Conservation (phyloP, 805 yeast genomes). For the Cyberlindnera lachancei region DNA sequence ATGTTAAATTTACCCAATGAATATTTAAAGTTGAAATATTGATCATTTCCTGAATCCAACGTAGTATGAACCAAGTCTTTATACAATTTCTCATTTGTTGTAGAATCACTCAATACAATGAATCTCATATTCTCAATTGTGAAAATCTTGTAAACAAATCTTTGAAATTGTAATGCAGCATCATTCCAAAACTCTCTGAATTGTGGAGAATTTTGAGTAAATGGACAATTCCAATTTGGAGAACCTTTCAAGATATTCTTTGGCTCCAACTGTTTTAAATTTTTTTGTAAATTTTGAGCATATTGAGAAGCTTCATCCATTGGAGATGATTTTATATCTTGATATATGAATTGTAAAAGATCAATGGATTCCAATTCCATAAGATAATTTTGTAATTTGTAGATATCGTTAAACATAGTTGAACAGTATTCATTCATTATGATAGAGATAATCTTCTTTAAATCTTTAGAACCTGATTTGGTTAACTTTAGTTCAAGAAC, state of each 20-base stretch:
- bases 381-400: conserved; percentile 32
- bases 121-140: conserved; percentile 26
- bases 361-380: conserved; percentile 43
- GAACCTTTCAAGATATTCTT: conserved; percentile 38
- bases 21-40: conserved; percentile 39
- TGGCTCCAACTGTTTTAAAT: conserved; percentile 24
- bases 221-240: conserved; percentile 21
- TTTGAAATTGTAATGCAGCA: conserved; percentile 30
- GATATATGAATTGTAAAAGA: conserved; percentile 36
- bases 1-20: conserved; percentile 11
- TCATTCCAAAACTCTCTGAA: conserved; percentile 36
- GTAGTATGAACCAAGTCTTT: background rate
- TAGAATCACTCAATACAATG: conserved; percentile 26
- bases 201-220: conserved; percentile 21
- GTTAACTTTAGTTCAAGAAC: conserved; percentile 46
- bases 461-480: conserved; percentile 33
- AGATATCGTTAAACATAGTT: conserved; percentile 10
- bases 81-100: background rate
- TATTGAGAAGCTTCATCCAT: conserved; percentile 41
- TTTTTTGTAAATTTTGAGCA: conserved; percentile 32
- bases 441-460: conserved; percentile 26
- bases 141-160: conserved; percentile 26
- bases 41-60: conserved; percentile 24
- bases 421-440: conserved; percentile 24
- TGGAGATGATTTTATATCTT: conserved; percentile 29